Conservation (phyloP, 352 stramenopile genomes). For the Vaucheria bursata region DNA sequence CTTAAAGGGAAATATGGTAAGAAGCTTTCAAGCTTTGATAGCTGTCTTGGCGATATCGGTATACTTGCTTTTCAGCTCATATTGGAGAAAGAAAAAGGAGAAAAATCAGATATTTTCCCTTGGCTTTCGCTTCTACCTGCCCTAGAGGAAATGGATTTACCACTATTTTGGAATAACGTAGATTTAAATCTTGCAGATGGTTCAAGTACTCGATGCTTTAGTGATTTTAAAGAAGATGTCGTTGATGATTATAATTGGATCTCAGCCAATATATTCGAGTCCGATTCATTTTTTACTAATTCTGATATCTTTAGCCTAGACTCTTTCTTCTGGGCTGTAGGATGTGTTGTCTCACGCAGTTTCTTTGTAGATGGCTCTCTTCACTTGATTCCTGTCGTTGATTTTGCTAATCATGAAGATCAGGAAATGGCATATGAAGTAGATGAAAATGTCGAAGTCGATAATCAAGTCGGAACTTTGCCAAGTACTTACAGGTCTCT, state of each 20-base stretch:
- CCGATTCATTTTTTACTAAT: conserved; percentile 52
- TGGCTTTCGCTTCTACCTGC: conserved; percentile 57
- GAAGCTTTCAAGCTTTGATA: conserved; percentile 55
- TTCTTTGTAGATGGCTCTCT: conserved; percentile 60
- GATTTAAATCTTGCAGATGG: conserved; percentile 60
- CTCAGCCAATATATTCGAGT: conserved; percentile 53
- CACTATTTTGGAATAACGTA: conserved; percentile 58
- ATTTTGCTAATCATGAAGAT: conserved; percentile 57
- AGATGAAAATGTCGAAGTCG: not conserved
- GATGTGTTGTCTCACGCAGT: conserved; percentile 53
- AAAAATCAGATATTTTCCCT: conserved; percentile 47
- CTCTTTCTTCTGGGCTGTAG: conserved; percentile 59
- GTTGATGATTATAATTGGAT: conserved; percentile 63
- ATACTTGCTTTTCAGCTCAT: conserved; percentile 59
- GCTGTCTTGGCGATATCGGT: conserved; percentile 61
- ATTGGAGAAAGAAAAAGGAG: conserved; percentile 54
- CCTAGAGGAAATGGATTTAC: conserved; percentile 50
- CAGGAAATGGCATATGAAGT: not conserved
- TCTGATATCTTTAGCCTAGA: conserved; percentile 54
- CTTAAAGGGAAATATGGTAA: conserved; percentile 50
- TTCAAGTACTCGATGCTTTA: conserved; percentile 50
- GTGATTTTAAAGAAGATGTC: conserved; percentile 59
- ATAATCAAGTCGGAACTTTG: not conserved
- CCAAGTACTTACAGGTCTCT: not conserved
- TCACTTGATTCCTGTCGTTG: conserved; percentile 57